Evolutionary conservation across 371 early-diverging fungal species (phyloP).

Genomic region (Mucor circinelloides): DNA sequence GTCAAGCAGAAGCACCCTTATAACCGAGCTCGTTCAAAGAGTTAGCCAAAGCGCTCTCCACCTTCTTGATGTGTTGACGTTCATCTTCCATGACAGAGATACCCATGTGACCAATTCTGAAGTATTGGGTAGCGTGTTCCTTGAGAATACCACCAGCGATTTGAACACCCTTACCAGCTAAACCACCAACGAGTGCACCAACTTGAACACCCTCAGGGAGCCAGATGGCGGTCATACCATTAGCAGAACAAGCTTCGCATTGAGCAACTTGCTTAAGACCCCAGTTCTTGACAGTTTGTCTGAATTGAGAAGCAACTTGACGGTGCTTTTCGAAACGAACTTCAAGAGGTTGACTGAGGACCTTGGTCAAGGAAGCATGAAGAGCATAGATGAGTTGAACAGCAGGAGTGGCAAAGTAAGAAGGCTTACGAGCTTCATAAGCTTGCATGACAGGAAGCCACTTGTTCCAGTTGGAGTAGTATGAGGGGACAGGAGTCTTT

Average conservation of each 20-base stretch:
- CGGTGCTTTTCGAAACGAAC: constrained; percentile 70
- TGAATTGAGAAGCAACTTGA: constrained; percentile 72
- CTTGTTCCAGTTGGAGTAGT: constrained; percentile 81
- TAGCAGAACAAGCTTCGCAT: constrained; percentile 70
- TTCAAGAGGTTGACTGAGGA: constrained; percentile 70
- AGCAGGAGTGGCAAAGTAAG: constrained; percentile 96
- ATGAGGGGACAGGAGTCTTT: constrained; percentile 71
- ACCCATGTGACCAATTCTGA: constrained; percentile 95
- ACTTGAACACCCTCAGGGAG: constrained; percentile 83
- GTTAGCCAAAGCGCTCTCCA: constrained; percentile 63
- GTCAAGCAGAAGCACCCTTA: constrained; percentile 4
- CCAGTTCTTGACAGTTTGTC: constrained; percentile 63
- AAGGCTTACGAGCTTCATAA: constrained; percentile 89
- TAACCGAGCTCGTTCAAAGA: constrained; percentile 64
- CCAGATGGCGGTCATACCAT: constrained; percentile 93
- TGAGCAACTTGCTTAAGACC: constrained; percentile 78
- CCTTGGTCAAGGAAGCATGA: constrained; percentile 79
- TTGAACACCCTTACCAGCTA: constrained; percentile 80
- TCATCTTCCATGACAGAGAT: constrained; percentile 78
- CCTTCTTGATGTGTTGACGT: constrained; percentile 72
- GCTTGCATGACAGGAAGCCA: constrained; percentile 95
- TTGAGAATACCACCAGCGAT: constrained; percentile 92
- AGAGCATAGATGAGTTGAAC: constrained; percentile 93
- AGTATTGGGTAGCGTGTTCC: constrained; percentile 83
- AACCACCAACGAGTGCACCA: constrained; percentile 72